These are phyloP conservation scores for Stephania cephalantha DNA, from an alignment of 164 flowering plant genomes.

Conservation along the genomic window DNA sequence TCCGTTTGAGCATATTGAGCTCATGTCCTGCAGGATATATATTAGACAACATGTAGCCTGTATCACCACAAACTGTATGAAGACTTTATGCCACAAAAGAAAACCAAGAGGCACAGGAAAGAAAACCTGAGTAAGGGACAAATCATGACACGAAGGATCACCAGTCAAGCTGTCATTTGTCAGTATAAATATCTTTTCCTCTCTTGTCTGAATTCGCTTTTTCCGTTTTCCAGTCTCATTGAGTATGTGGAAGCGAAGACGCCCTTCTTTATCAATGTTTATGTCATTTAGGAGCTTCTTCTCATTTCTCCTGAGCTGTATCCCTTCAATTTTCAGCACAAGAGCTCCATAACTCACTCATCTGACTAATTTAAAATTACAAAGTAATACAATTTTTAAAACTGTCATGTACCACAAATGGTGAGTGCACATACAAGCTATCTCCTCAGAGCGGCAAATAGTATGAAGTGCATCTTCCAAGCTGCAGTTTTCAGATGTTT, in stretches of 20 bases:
- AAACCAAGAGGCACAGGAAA: not conserved
- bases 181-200: conserved; percentile 90
- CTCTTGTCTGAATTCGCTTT: conserved; percentile 90
- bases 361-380: not conserved
- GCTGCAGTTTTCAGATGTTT: conserved; percentile 57
- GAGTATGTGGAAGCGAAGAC: conserved; percentile 80
- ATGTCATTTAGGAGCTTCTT: conserved; percentile 90
- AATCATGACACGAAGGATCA: conserved; percentile 79
- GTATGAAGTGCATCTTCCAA: conserved; percentile 76
- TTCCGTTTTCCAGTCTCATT: conserved; percentile 78
- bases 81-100: not conserved
- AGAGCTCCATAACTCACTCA: conserved; percentile 16
- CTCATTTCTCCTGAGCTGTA: conserved; percentile 94
- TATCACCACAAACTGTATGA: not conserved
- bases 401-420: conserved; percentile 1
- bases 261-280: conserved; percentile 71
- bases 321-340: conserved; percentile 68
- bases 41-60: too few species aligned
- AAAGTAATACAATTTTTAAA: too few species aligned
- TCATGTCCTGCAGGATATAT: conserved; percentile 56
- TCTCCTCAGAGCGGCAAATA: conserved; percentile 79
- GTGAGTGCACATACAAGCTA: conserved; percentile 53
- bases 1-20: conserved; percentile 80
- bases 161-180: conserved; percentile 95
- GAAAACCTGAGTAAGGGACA: conserved; percentile 82